Evolutionary conservation across 129 eudicot genomes (phyloP), one percentile per base, ranked within the genome.

Genomic region (Flaveria robusta): DNA sequence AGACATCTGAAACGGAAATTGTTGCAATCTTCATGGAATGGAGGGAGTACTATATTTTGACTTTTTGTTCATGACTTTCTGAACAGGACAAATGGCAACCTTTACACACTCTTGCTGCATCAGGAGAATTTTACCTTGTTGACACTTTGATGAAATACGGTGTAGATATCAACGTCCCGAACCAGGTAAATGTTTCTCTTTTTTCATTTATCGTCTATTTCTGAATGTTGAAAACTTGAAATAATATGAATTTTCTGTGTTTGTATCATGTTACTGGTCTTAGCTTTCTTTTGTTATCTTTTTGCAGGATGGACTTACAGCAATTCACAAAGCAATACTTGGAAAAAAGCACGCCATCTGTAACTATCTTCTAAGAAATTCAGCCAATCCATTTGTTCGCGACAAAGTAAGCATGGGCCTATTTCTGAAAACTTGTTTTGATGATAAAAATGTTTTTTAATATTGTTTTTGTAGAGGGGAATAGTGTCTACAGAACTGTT

Each of bases 1-100:
- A 14, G 42, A 65, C 49, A 54, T 77, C 16, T 24, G 9, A 42
- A 74, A 18, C 19, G n/a, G 2, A 46, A 60, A 9, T 31, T 15
- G 65, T 49, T 63, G 64, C 47, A 31, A 50, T 23, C 31, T 55
- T 55, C 43, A 23, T 69, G 42, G 42, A 29, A 27, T 69, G 71
- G 64, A 70, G 9, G 52, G 52, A 54, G 45, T 54, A 54, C 11
- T 55, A 54, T 54, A 22, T 77, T 37, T 72, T 37, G 51, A 74
- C 71, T 34, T 81, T 31, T 22, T 49, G 71, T 67, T 81, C 2
- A 64, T 55, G 67, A 26, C n/a, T 70, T 65, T 85, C 79, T 62
- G 31, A 65, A 60, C 92, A 95, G 99, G 89, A 77, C 2, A 91
- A 95, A 84, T 95, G 99, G 99, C 89, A 84, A 14, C 99, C 97